Base-by-base conservation (phyloP, 202 grass and related monocot species). In the Panicum virgatum region DNA sequence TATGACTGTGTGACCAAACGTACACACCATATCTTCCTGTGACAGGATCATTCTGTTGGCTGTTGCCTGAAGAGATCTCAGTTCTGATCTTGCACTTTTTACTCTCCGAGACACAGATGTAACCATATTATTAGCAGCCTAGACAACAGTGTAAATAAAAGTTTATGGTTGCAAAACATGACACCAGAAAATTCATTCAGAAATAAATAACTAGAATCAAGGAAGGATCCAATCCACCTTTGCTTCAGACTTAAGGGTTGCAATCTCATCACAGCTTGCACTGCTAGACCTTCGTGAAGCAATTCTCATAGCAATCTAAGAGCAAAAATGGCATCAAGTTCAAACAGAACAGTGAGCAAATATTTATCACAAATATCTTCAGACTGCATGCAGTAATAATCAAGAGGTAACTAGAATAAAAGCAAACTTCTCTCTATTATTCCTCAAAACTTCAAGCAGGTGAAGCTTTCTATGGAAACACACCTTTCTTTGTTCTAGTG, bases 21-120 rank as follows among this genome's bases (percentile, higher is more conserved):
- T 51, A 75, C 60, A 9, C 71, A 98, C 96, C 92, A 92, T 93
- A 71, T 95, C 90, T 91, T 98, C 92, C 79, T 93, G 90, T 48
- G 90, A 95, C 58, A 98, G 85, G 50, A 91, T 78, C 90, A 91
- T 96, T 91, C 84, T 98, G 57, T 94, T 88, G 30, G 84, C 47
- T 52, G 90, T 82, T 90, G 75, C 63, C 45, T 85, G 90, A 77
- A 93, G 76, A 86, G 84, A 88, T 70, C 70, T 91, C 70, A 96
- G n/a, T 83, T 91, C 88, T 76, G 85, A 86, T 86, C 92, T 87
- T 58, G 80, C 19, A 82, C 79, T 67, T 82, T 90, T 86, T 78
- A 88, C 32, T 82, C 74, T 74, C 50, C 77, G 88, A 48, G 92
- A 51, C 66, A 85, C 56, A 70, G 83, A 92, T 68, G 84, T 63